A percentile compares a stretch with the other conserved stretches of the same genome.
Conservation (phyloP, 139 green algal species). For the Chlamydomonas sp. region DNA sequence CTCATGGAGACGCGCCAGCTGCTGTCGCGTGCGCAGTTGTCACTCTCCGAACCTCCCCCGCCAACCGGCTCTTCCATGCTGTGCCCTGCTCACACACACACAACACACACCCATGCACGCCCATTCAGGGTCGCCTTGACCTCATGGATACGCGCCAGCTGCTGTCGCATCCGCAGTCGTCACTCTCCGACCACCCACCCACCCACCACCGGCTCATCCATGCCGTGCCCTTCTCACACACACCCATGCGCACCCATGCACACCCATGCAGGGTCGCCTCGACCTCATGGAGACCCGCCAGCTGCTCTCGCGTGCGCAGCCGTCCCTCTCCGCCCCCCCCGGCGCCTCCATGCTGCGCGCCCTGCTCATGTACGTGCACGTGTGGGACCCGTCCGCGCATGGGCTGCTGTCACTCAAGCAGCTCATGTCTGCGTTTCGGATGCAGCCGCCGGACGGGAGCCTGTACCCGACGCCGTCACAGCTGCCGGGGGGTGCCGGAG, state of each 20-base stretch:
- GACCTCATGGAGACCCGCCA: no score
- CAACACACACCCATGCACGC: no score
- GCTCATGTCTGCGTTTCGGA: slow-evolving; percentile 14
- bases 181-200: background rate
- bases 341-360: slow-evolving; percentile 5
- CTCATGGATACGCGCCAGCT: background rate
- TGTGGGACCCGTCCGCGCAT: slow-evolving; percentile 27
- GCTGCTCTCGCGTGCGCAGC: no score
- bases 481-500: background rate
- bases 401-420: slow-evolving; percentile 27
- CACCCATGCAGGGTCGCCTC: no score
- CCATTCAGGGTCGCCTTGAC: background rate
- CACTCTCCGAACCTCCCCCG: no score
- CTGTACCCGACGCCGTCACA: slow-evolving; percentile 12
- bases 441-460: slow-evolving; percentile 10
- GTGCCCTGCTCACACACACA: no score
- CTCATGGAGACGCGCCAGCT: no score
- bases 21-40: no score
- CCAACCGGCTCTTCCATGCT: no score
- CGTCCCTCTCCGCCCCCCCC: no score
- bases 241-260: background rate
- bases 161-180: background rate
- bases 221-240: no score
- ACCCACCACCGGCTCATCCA: background rate
- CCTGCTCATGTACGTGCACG: slow-evolving; percentile 14